Evolutionary conservation across 2,329 filamentous ascomycete species (phyloP), one percentile per base, ranked within the genome.

Genomic region (Zelopaecilomyces penicillatus): DNA sequence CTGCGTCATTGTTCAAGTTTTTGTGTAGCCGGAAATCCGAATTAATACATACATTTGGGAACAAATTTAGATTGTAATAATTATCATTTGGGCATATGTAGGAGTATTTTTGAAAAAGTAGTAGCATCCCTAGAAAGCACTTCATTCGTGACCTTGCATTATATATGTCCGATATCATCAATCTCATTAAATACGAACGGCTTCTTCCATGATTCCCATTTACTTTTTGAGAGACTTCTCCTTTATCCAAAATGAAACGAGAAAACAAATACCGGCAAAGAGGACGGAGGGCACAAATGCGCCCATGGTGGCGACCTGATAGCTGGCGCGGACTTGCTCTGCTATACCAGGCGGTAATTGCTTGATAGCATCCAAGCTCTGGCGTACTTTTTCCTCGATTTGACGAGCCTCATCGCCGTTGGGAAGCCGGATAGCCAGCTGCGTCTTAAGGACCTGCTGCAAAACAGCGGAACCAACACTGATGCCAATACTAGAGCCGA

Each of bases 401-500:
- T 76, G 67, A 27, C 75, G 68, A 0, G 83, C 81, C 42, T 81
- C 73, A 27, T 75, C 70, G 45, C 76, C 77, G 42, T 71, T 71
- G 4, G 70, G 65, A 39, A 89, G 65, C 3, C 71, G 68, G 1
- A 60, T 55, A 2, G 69, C 66, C 4, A 91, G 68, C 39, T 75
- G 68, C 2, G 65, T 66, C 11, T 83, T 71, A 19, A 91, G 68
- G 3, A 73, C 71, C 56, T 85, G 79, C 58, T 91, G 87, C 38
- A 88, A 75, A 6, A 87, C 73, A 2, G 84, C 85, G 1, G 84
- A 80, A 41, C 77, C 76, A 46, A 87, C 66, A n/a, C 82, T 83
- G 44, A 89, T 71, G 8, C 85, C 86, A 45, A 89, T 68, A 5
- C 83, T 83, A n/a, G 86, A 72, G n/a, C 85, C 87, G 1, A 90